Evolutionary conservation across 495 filamentous ascomycete species (phyloP).

Genomic region (Amphirosellinia nigrospora): DNA sequence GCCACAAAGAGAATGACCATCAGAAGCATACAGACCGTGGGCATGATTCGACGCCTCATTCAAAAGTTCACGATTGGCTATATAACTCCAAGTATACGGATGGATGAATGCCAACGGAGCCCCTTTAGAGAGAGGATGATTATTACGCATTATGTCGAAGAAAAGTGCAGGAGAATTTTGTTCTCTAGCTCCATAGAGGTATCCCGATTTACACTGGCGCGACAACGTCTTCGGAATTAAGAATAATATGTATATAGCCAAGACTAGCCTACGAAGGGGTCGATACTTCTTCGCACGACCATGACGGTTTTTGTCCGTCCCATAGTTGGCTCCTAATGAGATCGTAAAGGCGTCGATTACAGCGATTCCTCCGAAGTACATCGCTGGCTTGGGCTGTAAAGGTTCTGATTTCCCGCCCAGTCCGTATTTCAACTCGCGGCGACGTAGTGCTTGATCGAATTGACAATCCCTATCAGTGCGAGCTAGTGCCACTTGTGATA

Average conservation of each 20-base stretch:
- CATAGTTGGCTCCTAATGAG: neutral
- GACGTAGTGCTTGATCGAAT: neutral
- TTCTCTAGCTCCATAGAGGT: neutral
- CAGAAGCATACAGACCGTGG: neutral
- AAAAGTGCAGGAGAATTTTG: too few relatives aligned
- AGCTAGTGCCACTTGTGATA: conserved; percentile 27
- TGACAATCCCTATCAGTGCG: neutral
- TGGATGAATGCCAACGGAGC: neutral
- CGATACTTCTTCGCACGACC: neutral
- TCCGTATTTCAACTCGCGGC: neutral
- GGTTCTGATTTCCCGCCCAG: neutral
- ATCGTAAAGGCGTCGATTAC: neutral
- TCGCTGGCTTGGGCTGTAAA: too few relatives aligned
- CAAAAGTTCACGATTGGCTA: conserved; percentile 2
- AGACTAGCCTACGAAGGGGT: neutral
- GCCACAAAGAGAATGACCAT: neutral
- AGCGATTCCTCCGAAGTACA: neutral
- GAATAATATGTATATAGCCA: neutral
- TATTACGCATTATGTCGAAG: neutral
- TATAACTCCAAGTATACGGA: neutral
- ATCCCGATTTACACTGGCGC: neutral
- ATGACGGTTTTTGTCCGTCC: neutral
- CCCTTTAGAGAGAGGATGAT: neutral
- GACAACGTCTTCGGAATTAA: neutral
- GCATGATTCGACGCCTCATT: neutral